These are phyloP conservation scores for Populus hybrid DNA, from an alignment of 441 rosid genomes.

Conservation along the genomic window DNA sequence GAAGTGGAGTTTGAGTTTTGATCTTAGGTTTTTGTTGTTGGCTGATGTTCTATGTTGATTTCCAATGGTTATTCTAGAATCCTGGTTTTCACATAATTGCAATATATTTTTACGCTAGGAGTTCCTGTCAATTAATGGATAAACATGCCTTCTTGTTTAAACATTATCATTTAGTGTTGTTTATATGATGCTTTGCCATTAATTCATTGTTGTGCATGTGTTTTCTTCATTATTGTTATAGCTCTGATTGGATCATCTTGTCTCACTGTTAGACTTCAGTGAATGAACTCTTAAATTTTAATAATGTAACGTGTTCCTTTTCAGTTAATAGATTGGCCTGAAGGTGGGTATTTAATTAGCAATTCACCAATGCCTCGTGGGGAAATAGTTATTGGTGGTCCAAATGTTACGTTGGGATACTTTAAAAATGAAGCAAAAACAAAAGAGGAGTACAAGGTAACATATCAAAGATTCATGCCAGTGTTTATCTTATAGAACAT, in stretches of 20 bases:
- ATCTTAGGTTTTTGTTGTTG: neutral
- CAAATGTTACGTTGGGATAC: slow-evolving; percentile 85
- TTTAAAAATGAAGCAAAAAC: slow-evolving; percentile 91
- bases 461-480: slow-evolving; percentile 6
- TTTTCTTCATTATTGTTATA: neutral
- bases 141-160: neutral
- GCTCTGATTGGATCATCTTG: neutral
- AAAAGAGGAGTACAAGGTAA: slow-evolving; percentile 82
- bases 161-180: neutral
- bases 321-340: slow-evolving; percentile 97
- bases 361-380: slow-evolving; percentile 96
- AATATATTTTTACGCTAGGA: neutral
- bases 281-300: neutral
- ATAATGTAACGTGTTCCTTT: slow-evolving; percentile 20
- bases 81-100: neutral
- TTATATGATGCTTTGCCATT: neutral
- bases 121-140: neutral
- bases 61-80: neutral
- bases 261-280: neutral
- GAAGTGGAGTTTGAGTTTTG: neutral
- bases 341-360: slow-evolving; percentile 76
- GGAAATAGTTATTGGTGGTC: slow-evolving; percentile 95
- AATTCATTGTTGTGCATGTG: neutral
- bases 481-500: slow-evolving; percentile 4
- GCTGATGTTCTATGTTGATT: neutral